Evolutionary conservation across 2,329 filamentous ascomycete species (phyloP), one percentile per base, ranked within the genome.

Genomic region (Trichoderma koningii): DNA sequence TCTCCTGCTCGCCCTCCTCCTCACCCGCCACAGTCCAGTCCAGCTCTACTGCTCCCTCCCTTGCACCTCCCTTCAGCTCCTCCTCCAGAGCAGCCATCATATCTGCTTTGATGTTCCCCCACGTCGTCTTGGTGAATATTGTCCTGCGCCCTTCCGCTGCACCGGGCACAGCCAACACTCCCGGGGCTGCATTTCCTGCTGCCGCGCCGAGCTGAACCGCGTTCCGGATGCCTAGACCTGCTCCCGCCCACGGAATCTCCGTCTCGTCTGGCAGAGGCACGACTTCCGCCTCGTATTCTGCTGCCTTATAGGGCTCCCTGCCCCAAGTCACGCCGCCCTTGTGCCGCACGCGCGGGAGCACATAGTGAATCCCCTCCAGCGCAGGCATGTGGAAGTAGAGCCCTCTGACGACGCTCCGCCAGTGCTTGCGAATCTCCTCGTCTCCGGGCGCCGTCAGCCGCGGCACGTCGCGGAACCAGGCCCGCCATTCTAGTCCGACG

Each of bases 401-500:
- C 0, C 63, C 53, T 7, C 66, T 66, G 26, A 73, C 69, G 0
- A 67, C 68, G 0, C 61, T 57, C 26, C 59, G 66, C 73, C 72
- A 75, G 38, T 68, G 69, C 2, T 12, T 61, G 2, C 65, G 61
- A 52, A 71, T 70, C 7, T 68, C 68, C 45, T 71, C 67, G 38
- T 63, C 60, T 21, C 69, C 69, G 2, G 47, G 53, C 21, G 68
- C 47, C 17, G 53, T 64, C 7, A 67, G 72, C 23, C 60, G 42
- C 0, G 73, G 70, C 0, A 71, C 70, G 45, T 75, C 70, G 15
- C 63, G 65, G 51, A 72, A 71, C 63, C 74, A 71, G 23, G 72
- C 68, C 5, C 73, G 70, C 74, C 72, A 75, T 41, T 75, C 70
- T 4, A 74, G 38, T 0, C 72, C 73, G 1, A 73, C 67, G n/a